These are phyloP conservation scores for Amoebophrya sp. DNA, from an alignment of 169 alveolate species.

Conservation along the genomic window DNA sequence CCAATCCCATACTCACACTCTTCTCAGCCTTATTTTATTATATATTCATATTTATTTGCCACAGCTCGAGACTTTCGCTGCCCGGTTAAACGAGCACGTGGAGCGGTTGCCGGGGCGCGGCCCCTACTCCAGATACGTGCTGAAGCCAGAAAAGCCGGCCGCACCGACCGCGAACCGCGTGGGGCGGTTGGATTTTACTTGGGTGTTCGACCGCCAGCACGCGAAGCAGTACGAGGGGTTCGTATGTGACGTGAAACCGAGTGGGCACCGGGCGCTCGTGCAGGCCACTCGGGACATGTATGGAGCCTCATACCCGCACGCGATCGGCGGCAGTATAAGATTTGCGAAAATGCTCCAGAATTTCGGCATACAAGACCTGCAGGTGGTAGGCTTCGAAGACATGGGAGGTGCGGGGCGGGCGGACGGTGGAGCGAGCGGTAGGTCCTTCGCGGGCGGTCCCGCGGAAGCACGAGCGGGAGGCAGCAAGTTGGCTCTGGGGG, in stretches of 20 bases:
- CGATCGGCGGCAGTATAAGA: neutral
- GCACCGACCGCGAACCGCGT: neutral
- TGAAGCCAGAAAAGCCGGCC: neutral
- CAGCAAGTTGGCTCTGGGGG: neutral
- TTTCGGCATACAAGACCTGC: neutral
- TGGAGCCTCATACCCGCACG: neutral
- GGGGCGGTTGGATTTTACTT: neutral
- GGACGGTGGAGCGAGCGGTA: no score
- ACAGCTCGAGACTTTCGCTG: neutral
- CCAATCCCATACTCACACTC: neutral
- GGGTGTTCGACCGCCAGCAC: neutral
- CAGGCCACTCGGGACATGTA: neutral
- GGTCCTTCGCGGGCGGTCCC: no score
- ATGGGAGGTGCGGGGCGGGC: no score
- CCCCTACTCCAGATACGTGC: neutral
- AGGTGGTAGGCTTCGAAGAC: neutral
- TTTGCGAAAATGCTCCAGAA: neutral
- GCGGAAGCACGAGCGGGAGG: no score
- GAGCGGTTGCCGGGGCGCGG: neutral
- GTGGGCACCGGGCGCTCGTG: neutral
- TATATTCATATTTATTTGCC: neutral
- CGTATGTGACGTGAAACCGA: neutral
- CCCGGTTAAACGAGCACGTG: neutral
- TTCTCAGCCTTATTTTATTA: neutral
- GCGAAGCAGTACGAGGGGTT: neutral